Evolutionary conservation across 2,329 filamentous ascomycete species (phyloP).

Genomic region (Fusarium brachygibbosum): DNA sequence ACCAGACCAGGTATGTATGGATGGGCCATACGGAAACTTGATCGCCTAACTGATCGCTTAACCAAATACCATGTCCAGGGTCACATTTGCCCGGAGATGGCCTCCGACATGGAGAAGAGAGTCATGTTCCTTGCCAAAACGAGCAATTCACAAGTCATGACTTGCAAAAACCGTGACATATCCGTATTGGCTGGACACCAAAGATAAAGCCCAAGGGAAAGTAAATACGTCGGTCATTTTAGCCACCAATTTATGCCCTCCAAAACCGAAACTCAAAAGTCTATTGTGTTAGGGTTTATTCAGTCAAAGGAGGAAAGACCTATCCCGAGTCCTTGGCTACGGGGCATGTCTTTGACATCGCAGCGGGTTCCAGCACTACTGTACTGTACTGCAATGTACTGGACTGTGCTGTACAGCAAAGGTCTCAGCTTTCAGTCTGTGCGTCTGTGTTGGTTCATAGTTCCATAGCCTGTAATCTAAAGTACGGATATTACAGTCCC

Average conservation of each 20-base stretch:
- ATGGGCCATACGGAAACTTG: background rate
- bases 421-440: constrained; percentile 17
- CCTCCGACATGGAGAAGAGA: constrained; percentile 20
- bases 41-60: constrained; percentile 15
- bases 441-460: constrained; percentile 26
- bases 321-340: constrained; percentile 41
- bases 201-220: too few species aligned
- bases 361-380: constrained; percentile 4
- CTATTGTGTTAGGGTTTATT: constrained; percentile 8
- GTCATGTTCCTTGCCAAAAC: constrained; percentile 14
- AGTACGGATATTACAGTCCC: background rate
- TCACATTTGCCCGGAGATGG: constrained; percentile 22
- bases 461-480: background rate
- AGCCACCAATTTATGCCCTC: too few species aligned
- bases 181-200: background rate
- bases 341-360: constrained; percentile 15
- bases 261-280: constrained; percentile 13
- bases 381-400: background rate
- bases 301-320: constrained; percentile 7
- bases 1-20: background rate
- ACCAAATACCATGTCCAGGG: constrained; percentile 16
- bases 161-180: background rate
- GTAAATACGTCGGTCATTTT: too few species aligned
- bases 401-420: background rate
- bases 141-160: constrained; percentile 20